phyloP scores from a whole-genome alignment of 139 green algal species.

The Coelastrella sp. region DNA sequence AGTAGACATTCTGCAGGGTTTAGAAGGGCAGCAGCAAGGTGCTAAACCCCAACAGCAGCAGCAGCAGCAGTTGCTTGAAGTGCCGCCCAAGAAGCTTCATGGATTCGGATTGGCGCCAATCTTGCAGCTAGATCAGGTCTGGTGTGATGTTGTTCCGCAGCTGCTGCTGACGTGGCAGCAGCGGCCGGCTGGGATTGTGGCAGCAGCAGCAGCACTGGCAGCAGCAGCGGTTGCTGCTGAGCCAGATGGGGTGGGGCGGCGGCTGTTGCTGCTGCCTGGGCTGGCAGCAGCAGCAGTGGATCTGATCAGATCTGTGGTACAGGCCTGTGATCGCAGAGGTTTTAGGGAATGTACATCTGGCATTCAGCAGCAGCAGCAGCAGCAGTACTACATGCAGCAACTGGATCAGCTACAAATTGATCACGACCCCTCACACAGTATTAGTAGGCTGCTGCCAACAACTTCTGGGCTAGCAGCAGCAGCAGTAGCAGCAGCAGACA shows the following conservation, averaged over 20 bases:
- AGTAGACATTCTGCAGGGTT: not conserved
- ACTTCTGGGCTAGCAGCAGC: not conserved
- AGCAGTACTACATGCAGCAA: slow-evolving; percentile 14
- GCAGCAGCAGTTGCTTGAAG: slow-evolving; percentile 6
- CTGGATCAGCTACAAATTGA: not conserved
- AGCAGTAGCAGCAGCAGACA: slow-evolving; percentile 1
- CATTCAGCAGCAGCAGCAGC: slow-evolving; percentile 27
- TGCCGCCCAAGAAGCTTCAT: slow-evolving; percentile 2
- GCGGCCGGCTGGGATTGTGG: not conserved
- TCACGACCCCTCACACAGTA: not conserved
- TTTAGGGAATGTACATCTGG: too few species aligned
- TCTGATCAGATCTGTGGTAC: not conserved
- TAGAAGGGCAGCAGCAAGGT: too few species aligned
- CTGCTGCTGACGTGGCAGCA: slow-evolving; percentile 6
- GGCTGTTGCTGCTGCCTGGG: slow-evolving; percentile 27
- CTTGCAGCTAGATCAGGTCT: slow-evolving; percentile 53
- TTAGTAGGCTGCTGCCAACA: not conserved
- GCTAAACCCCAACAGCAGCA: not conserved
- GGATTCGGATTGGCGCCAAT: slow-evolving; percentile 42
- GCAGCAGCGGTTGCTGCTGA: slow-evolving; percentile 19
- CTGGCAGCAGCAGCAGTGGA: not conserved
- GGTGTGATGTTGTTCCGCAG: slow-evolving; percentile 30
- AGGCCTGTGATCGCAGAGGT: too few species aligned
- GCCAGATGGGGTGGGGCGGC: not conserved
- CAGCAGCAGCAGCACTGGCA: slow-evolving; percentile 27